phyloP scores from a whole-genome alignment of 2,329 filamentous ascomycete genomes.

The Akanthomyces uredinophilus region DNA sequence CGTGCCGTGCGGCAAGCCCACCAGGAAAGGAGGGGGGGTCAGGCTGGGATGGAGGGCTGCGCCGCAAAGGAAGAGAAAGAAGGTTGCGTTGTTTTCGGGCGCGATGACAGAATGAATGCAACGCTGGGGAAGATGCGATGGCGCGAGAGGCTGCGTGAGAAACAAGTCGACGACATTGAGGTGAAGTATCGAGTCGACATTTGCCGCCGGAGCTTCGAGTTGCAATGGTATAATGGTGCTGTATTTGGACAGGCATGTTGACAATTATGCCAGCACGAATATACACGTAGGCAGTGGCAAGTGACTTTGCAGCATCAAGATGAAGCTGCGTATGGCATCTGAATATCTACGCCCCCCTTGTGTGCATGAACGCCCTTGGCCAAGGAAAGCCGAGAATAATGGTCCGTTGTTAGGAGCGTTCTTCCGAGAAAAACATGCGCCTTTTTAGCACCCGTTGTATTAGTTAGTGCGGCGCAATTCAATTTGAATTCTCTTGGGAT shows the following conservation, averaged over 20 bases:
- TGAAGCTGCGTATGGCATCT: no score
- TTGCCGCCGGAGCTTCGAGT: no score
- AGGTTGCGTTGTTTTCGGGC: constrained; percentile 1
- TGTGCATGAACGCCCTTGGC: neutral
- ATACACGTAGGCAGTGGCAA: no score
- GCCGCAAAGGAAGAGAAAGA: neutral
- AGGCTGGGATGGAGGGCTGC: neutral
- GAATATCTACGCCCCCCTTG: neutral
- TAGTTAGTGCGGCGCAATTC: no score
- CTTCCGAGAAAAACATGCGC: neutral
- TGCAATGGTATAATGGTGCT: no score
- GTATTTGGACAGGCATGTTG: no score
- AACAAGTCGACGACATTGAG: no score
- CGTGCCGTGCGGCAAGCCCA: constrained; percentile 13
- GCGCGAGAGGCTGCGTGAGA: neutral
- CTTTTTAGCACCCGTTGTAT: no score
- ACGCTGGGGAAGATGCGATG: neutral
- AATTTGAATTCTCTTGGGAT: no score
- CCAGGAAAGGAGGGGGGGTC: neutral
- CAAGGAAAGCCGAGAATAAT: neutral
- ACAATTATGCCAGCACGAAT: no score
- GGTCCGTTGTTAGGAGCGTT: neutral
- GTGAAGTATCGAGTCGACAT: no score
- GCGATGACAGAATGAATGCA: neutral
- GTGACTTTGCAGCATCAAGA: no score